Evolutionary conservation across 140 eudicot species (phyloP), one percentile per base, ranked within the genome.

Genomic region (Erigeron philadelphicus): DNA sequence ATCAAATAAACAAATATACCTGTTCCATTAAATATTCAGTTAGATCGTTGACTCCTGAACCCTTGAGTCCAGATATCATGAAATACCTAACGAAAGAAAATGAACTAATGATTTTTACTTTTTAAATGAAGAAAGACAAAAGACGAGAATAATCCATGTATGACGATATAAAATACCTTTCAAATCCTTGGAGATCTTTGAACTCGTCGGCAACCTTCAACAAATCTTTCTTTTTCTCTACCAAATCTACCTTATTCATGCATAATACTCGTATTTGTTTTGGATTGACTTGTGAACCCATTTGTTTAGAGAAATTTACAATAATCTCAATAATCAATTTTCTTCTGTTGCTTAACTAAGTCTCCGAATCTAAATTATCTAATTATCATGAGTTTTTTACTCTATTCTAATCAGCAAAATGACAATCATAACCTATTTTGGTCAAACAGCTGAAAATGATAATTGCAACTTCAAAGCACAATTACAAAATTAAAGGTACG

Each of bases 11-110:
- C 45, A 80, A 25, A 47, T 75, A 64, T 86, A 71, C 98, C 90
- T 93, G 98, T 69, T 89, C 90, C 84, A 62, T 76, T 72, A 93
- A 80, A 75, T 84, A 93, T 42, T 74, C 76, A 35, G 81, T 45
- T 48, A 93, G 88, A 82, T 93, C 98, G 77, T 83, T 89, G 68
- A 93, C 93, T 62, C 98, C 98, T 54, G 93, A 84, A 70, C 98
- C 98, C 81, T 84, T 86, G 25, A 93, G 81, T 63, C 98, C 98
- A 7, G 98, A 93, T 60, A 89, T 74, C 96, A 89, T 84, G 81
- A 89, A 93, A 65, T 68, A 76, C 95, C 96, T 92, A 70, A 23
- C 52, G 58, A 46, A 35, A 61, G 45, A 76, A 44, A 42, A 57
- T 59, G 17, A 16, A 58, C 3, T 11, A 58, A 46, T 48, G 13